These are phyloP conservation scores for Candida succiphila DNA, from an alignment of 805 yeast species.

Conservation along the genomic window DNA sequence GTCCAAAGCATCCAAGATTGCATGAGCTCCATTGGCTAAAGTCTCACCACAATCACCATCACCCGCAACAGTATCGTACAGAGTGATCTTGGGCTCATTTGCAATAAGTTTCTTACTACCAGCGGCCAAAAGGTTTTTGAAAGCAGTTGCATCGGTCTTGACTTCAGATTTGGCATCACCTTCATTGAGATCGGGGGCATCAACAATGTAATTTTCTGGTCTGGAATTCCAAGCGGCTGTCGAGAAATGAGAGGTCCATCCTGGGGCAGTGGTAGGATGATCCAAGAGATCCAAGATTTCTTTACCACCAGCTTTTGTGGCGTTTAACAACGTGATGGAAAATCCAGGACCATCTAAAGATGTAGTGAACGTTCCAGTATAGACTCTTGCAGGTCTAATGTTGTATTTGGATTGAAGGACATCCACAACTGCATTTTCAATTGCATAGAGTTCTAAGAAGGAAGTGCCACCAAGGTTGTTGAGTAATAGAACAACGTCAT, in stretches of 20 bases:
- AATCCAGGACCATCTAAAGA: conserved; percentile 91
- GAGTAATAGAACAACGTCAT: conserved; percentile 62
- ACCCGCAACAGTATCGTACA: conserved; percentile 82
- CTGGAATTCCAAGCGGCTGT: conserved; percentile 12
- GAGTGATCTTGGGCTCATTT: conserved; percentile 78
- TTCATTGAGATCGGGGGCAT: conserved; percentile 17
- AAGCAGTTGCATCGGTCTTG: conserved; percentile 18
- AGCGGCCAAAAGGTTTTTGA: conserved; percentile 27
- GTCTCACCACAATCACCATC: conserved; percentile 98
- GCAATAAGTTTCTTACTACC: conserved; percentile 44
- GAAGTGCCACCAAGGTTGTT: conserved; percentile 92
- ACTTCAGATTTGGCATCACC: conserved; percentile 21
- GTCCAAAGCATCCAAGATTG: conserved; percentile 46
- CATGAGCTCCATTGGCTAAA: conserved; percentile 71
- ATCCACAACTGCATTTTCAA: conserved; percentile 49
- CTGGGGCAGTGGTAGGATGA: conserved; percentile 68
- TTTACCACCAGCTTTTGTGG: conserved; percentile 38
- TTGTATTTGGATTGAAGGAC: conserved; percentile 41
- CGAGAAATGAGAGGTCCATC: conserved; percentile 52
- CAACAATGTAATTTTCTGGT: conserved; percentile 15
- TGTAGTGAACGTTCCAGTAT: conserved; percentile 76
- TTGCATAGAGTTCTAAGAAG: conserved; percentile 64
- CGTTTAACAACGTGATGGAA: conserved; percentile 72
- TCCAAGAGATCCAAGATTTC: conserved; percentile 51
- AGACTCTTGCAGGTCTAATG: conserved; percentile 56